Percentiles rank a stretch among this genome's conserved stretches.
Evolutionary conservation across 163 green algal species (phyloP).

Genomic region (Scenedesmus sp.): DNA sequence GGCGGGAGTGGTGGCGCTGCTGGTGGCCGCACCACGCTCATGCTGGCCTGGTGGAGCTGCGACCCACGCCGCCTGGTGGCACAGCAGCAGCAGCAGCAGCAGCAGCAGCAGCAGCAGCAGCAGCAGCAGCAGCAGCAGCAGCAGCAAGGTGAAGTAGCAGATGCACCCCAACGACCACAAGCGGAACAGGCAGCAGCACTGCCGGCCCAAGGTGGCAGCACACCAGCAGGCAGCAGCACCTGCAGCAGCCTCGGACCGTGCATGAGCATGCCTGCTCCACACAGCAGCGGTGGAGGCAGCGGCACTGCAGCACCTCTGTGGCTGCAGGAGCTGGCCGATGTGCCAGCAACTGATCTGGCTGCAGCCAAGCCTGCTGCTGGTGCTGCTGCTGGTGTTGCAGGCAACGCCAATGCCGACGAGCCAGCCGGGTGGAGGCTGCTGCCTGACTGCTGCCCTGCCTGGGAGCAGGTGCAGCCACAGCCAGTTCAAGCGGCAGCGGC

Average conservation of each 20-base stretch:
- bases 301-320: not conserved
- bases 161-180: too few species aligned
- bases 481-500: not conserved
- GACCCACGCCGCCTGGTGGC: not conserved
- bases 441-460: not conserved
- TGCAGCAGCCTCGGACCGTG: not conserved
- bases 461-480: slow-evolving; percentile 1
- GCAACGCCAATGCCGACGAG: not conserved
- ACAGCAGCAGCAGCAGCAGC: slow-evolving; percentile 28
- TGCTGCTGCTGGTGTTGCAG: not conserved
- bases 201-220: not conserved
- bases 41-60: not conserved
- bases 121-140: not conserved
- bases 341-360: not conserved
- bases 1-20: not conserved
- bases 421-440: not conserved
- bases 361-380: not conserved
- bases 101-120: not conserved
- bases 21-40: slow-evolving; percentile 6
- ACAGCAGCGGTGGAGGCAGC: not conserved
- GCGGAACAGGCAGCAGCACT: slow-evolving; percentile 27
- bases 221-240: not conserved
- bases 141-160: not conserved
- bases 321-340: not conserved
- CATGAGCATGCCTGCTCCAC: not conserved